Evolutionary conservation across 169 alveolate genomes (phyloP), one percentile per base, ranked within the genome.

Genomic region (Eimeria tenella): DNA sequence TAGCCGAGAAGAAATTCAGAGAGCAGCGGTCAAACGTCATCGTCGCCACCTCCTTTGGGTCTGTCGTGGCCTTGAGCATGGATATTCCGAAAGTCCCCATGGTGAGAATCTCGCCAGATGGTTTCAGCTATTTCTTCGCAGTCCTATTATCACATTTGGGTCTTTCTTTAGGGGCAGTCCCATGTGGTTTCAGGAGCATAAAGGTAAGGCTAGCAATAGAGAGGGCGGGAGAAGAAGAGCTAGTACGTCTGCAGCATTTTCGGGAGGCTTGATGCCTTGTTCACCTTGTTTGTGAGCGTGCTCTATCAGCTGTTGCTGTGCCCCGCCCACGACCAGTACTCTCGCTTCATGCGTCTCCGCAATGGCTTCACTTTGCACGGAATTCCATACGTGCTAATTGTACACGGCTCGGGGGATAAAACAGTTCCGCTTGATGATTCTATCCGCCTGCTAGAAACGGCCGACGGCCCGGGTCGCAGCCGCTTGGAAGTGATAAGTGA

Each of bases 371-470:
- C 94, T 56, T 74, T 77, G 62, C 79, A 60, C 52, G 92, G 86
- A 10, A 75, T 94, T n/a, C 96, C 96, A 1, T 94, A 94, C 81
- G 96, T 94, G 68, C 56, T 94, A 74, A 87, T 94, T 50, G 94
- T 94, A 50, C 96, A 94, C 74, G 96, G 96, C 50, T 94, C 94
- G 63, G 82, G 86, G 62, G 96, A 94, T 81, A 88, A 84, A 55
- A 87, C 93, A n/a, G 65, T 90, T 10, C 96, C 96, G 21, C 89
- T 94, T n/a, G 96, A 94, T 21, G 96, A 94, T 49, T 94, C 96
- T 11, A 86, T 94, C 60, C 93, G 94, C 17, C 81, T 94, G 19
- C 87, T 94, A 5, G 96, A 94, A 62, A 94, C 96, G 56, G 92
- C 94, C 71, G 93, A 58, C 19, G 96, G 92, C 49, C 91, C 91